Base-by-base conservation (phyloP, 2,329 filamentous ascomycete species). In the Curvularia sp. region DNA sequence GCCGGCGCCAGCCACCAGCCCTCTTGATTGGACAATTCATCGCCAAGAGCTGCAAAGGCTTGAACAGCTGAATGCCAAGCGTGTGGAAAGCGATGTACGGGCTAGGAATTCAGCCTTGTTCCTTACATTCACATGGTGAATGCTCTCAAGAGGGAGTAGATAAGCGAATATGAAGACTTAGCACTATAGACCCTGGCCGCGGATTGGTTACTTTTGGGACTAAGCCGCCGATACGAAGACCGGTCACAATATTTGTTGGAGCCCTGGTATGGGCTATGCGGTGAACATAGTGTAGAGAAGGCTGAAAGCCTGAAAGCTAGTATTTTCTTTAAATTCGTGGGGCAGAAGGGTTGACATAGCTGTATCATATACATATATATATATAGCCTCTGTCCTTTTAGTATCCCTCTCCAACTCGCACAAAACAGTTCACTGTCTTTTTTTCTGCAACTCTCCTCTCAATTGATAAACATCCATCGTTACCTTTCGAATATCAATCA, bases 21-120 rank as follows among this genome's bases (percentile, higher is more conserved):
- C 13, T 13, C 2, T 15, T 19, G 15, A 52, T 52, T 52, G 49
- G 49, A 23, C n/a, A 12, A 21, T 12, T 2, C 7, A 18, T 32
- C 30, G 23, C 25, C 27, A 36, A 38, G 32, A 36, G 10, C 23
- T 34, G 30, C 8, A 28, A 45, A 10, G 41, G 21, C 15, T 36
- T 36, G 15, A 8, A 36, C 34, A n/a, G 15, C 6, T 13, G 18
- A 36, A 36, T 36, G 34, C 34, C 34, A 36, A 36, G 15, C 34
- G 32, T 18, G n/a, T 5, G 10, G 47, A 38, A 49, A 36, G 49
- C 49, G 28, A 45, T 36, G 18, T 52, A 52, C 49, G 49, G 30
- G 3, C 5, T 5, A 34, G 10, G 6, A n/a, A 19, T 13, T 23
- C 30, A 15, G 27, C 49, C 30, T 52, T 12, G 5, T 8, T 15